Evolutionary conservation across 129 eudicot genomes (phyloP).

Genomic region (Flaveria ramosissima): DNA sequence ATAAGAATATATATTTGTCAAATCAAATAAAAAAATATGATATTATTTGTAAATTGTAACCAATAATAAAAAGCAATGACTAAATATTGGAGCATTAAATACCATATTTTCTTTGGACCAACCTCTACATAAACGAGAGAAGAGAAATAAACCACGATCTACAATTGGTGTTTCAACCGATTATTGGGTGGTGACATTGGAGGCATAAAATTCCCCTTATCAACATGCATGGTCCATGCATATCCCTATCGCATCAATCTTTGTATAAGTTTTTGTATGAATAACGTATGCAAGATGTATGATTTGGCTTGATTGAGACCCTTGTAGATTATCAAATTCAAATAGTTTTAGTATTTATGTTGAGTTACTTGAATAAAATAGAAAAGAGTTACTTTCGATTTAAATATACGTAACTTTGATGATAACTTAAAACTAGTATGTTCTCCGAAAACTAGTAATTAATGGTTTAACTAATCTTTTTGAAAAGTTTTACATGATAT

Average conservation of each 20-base stretch:
- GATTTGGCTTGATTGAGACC: not conserved
- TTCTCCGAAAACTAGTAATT: too few species aligned
- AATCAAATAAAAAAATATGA: not conserved
- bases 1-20: not conserved
- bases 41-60: not conserved
- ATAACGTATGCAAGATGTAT: not conserved
- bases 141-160: conserved; percentile 38
- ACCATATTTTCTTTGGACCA: not conserved
- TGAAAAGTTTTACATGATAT: too few species aligned
- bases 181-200: conserved; percentile 22
- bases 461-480: too few species aligned
- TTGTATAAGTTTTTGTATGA: not conserved
- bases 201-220: conserved; percentile 29
- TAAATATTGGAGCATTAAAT: conserved; percentile 17
- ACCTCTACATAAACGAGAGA: conserved; percentile 21
- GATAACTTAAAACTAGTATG: too few species aligned
- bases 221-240: conserved; percentile 6
- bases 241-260: conserved; percentile 10
- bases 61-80: not conserved
- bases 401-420: too few species aligned
- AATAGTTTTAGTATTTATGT: not conserved
- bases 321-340: conserved; percentile 15
- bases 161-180: not conserved
- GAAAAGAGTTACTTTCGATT: too few species aligned
- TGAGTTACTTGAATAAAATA: not conserved